Conservation (phyloP, 2,329 filamentous ascomycete species). For the Aspergillus sp. region DNA sequence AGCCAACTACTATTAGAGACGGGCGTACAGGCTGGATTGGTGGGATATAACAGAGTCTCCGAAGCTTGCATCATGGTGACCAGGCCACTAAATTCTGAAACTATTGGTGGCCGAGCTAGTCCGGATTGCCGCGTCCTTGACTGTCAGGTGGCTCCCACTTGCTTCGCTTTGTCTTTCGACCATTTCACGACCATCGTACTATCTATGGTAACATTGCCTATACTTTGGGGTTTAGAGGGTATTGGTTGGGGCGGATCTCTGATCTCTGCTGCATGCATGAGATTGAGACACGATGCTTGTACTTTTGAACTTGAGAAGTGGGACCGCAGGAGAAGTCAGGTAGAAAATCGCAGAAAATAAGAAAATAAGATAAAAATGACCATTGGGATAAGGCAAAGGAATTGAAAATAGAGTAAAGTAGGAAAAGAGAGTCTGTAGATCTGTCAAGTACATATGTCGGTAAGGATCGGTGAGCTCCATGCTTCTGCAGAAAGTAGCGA, state of each 20-base stretch:
- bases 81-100: not conserved
- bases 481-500: constrained; percentile 16
- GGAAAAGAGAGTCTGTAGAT: constrained; percentile 8
- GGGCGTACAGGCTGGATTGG: not conserved
- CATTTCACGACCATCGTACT: not conserved
- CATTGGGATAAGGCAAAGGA: not conserved
- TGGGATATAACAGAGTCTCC: not conserved
- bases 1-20: not conserved
- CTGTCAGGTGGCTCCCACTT: not conserved
- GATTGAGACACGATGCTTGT: not conserved
- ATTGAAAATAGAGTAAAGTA: not conserved
- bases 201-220: not conserved
- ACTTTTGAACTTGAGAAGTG: not conserved
- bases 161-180: not conserved
- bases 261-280: not conserved
- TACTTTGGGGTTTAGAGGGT: no score
- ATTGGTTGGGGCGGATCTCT: not conserved
- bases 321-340: not conserved
- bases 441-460: constrained; percentile 16
- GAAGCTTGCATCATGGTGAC: not conserved
- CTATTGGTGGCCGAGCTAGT: not conserved
- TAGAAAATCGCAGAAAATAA: not conserved
- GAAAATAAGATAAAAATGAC: not conserved
- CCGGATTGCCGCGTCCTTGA: not conserved
- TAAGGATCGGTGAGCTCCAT: constrained; percentile 18